phyloP scores from a whole-genome alignment of 192 early-diverging fungal genomes.

The Coemansia sp. region DNA sequence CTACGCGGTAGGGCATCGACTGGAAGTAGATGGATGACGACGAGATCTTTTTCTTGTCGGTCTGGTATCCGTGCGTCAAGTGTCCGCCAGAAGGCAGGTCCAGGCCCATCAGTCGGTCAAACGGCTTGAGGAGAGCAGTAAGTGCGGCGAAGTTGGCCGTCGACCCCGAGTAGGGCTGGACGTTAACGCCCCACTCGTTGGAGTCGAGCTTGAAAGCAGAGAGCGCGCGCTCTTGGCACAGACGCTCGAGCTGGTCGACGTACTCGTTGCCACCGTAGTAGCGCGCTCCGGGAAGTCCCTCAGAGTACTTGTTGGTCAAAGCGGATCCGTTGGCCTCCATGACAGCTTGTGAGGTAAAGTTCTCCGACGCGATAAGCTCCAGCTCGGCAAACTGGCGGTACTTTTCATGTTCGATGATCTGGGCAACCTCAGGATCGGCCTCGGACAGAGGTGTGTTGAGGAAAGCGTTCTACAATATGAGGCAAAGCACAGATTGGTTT shows the following conservation, averaged over 20 bases:
- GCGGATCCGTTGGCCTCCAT: slow-evolving; percentile 99
- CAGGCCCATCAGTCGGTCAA: slow-evolving; percentile 99
- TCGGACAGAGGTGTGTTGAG: slow-evolving; percentile 90
- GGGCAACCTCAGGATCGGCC: slow-evolving; percentile 92
- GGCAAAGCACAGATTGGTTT: neutral
- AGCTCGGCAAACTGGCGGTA: slow-evolving; percentile 98
- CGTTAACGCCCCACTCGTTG: slow-evolving; percentile 98
- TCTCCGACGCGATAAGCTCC: slow-evolving; percentile 99
- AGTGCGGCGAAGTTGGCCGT: slow-evolving; percentile 99
- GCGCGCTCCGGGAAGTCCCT: slow-evolving; percentile 93
- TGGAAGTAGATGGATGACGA: slow-evolving; percentile 99
- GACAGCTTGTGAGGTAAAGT: slow-evolving; percentile 99
- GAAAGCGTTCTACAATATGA: slow-evolving; percentile 60
- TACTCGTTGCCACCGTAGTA: slow-evolving; percentile 99
- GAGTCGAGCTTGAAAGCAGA: slow-evolving; percentile 88
- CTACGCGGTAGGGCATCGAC: slow-evolving; percentile 98
- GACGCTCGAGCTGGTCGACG: slow-evolving; percentile 92
- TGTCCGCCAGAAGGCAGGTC: slow-evolving; percentile 99
- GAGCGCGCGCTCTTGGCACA: slow-evolving; percentile 95
- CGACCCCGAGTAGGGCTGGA: slow-evolving; percentile 98
- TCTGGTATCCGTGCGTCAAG: slow-evolving; percentile 99
- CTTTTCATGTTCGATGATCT: slow-evolving; percentile 96
- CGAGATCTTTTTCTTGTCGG: slow-evolving; percentile 99
- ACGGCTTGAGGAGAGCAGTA: slow-evolving; percentile 92
- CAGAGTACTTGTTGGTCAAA: slow-evolving; percentile 99